Base-by-base conservation (phyloP, 345 rosid species). In the Syzygium oleosum region DNA sequence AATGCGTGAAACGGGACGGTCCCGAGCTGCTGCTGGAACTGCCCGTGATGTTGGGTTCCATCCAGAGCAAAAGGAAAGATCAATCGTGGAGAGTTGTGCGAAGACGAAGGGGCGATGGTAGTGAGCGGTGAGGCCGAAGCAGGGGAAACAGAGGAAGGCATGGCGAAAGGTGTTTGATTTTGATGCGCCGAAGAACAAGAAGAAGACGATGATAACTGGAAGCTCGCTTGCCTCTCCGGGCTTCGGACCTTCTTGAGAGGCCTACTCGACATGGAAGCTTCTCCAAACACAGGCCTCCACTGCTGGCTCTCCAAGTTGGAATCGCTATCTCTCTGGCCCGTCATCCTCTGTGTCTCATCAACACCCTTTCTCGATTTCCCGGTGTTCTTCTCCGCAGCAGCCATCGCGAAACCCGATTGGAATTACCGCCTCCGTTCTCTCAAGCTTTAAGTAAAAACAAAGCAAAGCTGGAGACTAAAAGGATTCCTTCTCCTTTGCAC, bases 191-290 rank as follows among this genome's bases (percentile, higher is more conserved):
- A 31, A 52, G 84, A 83, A 90, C 88, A 86, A 25, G 90, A 65
- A 52, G 84, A 83, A 90, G 89, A 86, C 29, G 90, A 65, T 49
- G 87, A 86, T 68, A 87, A 52, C 21, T 90, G 92, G 61, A 88
- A 53, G 68, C 88, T 90, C 85, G 80, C 89, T 86, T 92, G 93
- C 55, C 94, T 91, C 87, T 94, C 95, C 51, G 95, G 93, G 90
- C 95, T 95, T 29, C 94, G 91, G 79, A 90, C 91, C 90, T 95
- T 96, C 90, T 93, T 96, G 80, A 90, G 91, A 90, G 97, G 95
- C 85, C 94, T 92, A 23, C 87, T 84, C 5, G 95, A 92, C 91
- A 88, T 31, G 86, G 94, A 93, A 90, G 95, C 93, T 88, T 92
- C 96, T 88, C 91, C 92, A 52, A 93, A 90, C 90, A 91, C 91